Percentiles rank a stretch among this genome's conserved stretches.
These are phyloP conservation scores for Fusarium sp. DNA, from an alignment of 2,329 filamentous ascomycete species.

Conservation along the genomic window DNA sequence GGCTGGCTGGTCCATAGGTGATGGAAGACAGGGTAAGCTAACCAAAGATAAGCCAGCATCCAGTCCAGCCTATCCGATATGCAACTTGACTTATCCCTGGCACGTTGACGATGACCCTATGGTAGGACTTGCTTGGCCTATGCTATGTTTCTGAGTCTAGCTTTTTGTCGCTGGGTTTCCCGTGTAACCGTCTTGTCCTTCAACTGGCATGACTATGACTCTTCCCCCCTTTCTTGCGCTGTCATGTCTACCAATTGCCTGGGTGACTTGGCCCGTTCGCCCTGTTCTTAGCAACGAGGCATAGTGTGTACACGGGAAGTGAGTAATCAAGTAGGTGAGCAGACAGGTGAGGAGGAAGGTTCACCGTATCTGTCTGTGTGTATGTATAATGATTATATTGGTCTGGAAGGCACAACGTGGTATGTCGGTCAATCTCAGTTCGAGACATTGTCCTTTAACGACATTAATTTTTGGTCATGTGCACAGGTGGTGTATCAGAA, in stretches of 20 bases:
- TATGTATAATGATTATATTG: conserved; percentile 26
- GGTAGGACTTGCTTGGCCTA: conserved; percentile 26
- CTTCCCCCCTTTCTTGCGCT: conserved; percentile 30
- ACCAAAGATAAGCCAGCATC: conserved; percentile 18
- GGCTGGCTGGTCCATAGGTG: conserved; percentile 6
- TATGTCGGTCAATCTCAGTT: conserved; percentile 38
- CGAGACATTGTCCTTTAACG: conserved; percentile 27
- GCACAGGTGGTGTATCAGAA: conserved; percentile 17
- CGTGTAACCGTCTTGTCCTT: conserved; percentile 26
- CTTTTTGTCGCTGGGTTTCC: conserved; percentile 1
- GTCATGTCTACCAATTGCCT: conserved; percentile 26
- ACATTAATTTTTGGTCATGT: conserved; percentile 30
- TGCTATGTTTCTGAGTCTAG: conserved; percentile 9
- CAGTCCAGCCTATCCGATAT: conserved; percentile 7
- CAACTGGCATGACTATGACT: conserved; percentile 28
- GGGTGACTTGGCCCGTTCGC: conserved; percentile 36
- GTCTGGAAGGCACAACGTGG: conserved; percentile 6
- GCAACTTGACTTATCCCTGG: conserved; percentile 13
- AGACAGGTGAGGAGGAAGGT: neutral
- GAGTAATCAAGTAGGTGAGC: neutral
- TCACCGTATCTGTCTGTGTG: conserved; percentile 32
- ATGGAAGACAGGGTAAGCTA: conserved; percentile 24
- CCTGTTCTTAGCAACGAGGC: conserved; percentile 22
- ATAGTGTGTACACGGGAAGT: neutral
- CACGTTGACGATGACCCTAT: conserved; percentile 16